Conservation (phyloP, 1,139 yeast species). For the Geotrichum citri-aurantii region DNA sequence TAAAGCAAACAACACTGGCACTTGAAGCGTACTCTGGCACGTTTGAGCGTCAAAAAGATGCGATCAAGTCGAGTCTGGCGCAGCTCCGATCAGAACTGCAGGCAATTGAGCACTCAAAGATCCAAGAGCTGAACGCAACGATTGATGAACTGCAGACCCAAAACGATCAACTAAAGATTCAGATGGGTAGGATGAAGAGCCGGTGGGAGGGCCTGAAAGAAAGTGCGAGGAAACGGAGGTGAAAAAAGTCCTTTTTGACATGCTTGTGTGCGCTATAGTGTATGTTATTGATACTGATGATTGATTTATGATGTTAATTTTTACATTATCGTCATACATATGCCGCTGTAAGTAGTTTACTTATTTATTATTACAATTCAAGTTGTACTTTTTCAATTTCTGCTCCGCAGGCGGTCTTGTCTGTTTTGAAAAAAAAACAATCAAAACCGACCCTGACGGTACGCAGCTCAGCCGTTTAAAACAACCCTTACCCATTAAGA, state of each 20-base stretch:
- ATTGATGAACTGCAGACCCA: constrained; percentile 34
- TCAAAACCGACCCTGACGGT: no score
- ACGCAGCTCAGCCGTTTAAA: no score
- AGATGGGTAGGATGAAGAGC: constrained; percentile 33
- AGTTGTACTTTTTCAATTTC: no score
- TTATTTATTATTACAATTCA: no score
- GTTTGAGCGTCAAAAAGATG: constrained; percentile 31
- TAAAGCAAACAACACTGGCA: constrained; percentile 22
- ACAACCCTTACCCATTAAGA: background rate
- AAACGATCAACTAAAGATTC: constrained; percentile 36
- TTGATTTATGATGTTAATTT: no score
- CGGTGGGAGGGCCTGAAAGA: constrained; percentile 39
- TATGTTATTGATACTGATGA: background rate
- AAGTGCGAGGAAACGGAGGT: constrained; percentile 34
- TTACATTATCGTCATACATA: background rate
- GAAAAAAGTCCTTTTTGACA: background rate
- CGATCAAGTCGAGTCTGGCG: constrained; percentile 28
- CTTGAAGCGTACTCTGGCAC: constrained; percentile 34
- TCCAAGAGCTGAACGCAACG: constrained; percentile 30
- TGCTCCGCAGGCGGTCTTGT: no score
- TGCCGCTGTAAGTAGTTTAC: no score
- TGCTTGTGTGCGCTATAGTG: background rate
- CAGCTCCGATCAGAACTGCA: constrained; percentile 31
- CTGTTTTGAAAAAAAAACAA: no score
- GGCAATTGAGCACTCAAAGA: constrained; percentile 28